Evolutionary conservation across 2,329 filamentous ascomycete genomes (phyloP), one percentile per base, ranked within the genome.

Genomic region (Delphinella strobiligena): DNA sequence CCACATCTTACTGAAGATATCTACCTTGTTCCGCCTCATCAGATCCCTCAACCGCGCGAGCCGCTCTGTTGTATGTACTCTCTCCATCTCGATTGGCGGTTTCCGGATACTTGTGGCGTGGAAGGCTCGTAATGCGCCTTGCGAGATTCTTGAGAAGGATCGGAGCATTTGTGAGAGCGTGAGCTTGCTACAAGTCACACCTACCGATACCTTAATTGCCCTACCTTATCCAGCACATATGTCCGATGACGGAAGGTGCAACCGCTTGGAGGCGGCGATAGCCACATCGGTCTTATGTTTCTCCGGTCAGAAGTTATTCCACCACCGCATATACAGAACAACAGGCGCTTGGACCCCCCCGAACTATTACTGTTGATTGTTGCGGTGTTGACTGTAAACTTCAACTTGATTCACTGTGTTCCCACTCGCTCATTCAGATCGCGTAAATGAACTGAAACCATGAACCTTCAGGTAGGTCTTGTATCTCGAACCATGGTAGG

Each of bases 21-120:
- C 87, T 49, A 98, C 72, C 49, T 85, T 80, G 55, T 82, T 73
- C 61, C 88, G 73, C 63, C 76, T 79, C 91, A 98, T 98, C 57
- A 94, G 69, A 59, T 79, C 70, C 56, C 91, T 76, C 54, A 98
- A 72, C 62, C 75, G 73, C 47, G 75, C 64, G 48, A 98, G 75
- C 53, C 85, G 82, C 46, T 76, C 69, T 40, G 78, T 77, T 27
- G 88, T 95, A 62, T 91, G 70, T 49, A 93, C 79, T 38, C 73
- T 77, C 56, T 77, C 82, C 83, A 91, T 93, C 24, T 78, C 71
- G 49, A 46, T 43, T 14, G 52, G 46, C 19, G 40, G 36, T 34
- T 35, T 36, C n/a, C 47, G 40, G 22, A 31, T 17, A 29, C 44
- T 18, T 33, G 51, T 46, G 5, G 46, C 44, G 31, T 49, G 49